These are phyloP conservation scores for Aspergillus transmontanensis DNA, from an alignment of 2,329 filamentous ascomycete species.

Conservation along the genomic window DNA sequence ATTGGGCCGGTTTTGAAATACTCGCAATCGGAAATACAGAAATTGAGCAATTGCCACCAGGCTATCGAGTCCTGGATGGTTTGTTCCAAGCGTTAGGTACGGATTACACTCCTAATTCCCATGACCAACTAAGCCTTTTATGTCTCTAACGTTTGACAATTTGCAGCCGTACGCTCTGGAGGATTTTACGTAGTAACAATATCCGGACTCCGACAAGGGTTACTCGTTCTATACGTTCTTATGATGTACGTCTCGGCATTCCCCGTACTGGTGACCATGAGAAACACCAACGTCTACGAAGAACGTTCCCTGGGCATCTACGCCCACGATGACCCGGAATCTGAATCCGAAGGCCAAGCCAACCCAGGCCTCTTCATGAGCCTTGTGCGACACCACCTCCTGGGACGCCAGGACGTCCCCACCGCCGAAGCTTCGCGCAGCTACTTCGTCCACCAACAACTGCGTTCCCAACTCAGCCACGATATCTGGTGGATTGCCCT, in stretches of 20 bases:
- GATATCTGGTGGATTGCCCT: slow-evolving; percentile 69
- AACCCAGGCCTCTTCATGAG: slow-evolving; percentile 28
- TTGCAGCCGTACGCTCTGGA: slow-evolving; percentile 58
- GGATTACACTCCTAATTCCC: background rate
- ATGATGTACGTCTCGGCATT: slow-evolving; percentile 45
- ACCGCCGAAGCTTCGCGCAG: slow-evolving; percentile 40
- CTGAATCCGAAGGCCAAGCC: slow-evolving; percentile 21
- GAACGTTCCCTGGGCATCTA: slow-evolving; percentile 63
- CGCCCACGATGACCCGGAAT: slow-evolving; percentile 33
- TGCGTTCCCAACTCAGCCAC: slow-evolving; percentile 66
- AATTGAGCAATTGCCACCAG: slow-evolving; percentile 55
- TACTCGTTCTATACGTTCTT: slow-evolving; percentile 39
- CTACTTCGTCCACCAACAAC: slow-evolving; percentile 58
- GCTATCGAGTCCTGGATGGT: slow-evolving; percentile 63
- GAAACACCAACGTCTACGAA: slow-evolving; percentile 72
- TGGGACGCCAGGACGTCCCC: slow-evolving; percentile 24
- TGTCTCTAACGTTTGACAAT: background rate
- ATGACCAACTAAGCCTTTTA: background rate
- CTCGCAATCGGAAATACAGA: slow-evolving; percentile 64
- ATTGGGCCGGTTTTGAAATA: slow-evolving; percentile 68
- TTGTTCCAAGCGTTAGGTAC: slow-evolving; percentile 63
- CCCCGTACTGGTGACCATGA: slow-evolving; percentile 39
- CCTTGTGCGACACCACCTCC: slow-evolving; percentile 29
- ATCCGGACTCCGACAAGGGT: slow-evolving; percentile 51
- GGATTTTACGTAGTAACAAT: slow-evolving; percentile 69